A percentile compares a stretch with the other conserved stretches of the same genome.
Conservation (phyloP, 768 basidiomycete species). For the Phlebiopsis gigantea region DNA sequence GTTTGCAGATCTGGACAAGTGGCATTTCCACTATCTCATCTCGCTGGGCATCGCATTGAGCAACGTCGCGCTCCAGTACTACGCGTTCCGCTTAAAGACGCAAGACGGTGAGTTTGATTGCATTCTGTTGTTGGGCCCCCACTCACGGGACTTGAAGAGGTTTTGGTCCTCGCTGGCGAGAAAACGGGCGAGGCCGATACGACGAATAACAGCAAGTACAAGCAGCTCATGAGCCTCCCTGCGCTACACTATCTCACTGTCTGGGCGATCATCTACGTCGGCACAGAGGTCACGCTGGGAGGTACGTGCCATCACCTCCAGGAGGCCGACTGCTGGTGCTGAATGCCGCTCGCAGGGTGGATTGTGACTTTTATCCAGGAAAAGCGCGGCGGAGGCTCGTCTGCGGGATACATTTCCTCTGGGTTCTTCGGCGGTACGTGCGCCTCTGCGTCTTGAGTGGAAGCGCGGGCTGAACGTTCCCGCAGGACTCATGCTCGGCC, state of each 20-base stretch:
- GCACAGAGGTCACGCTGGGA: slow-evolving; percentile 39
- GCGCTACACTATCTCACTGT: slow-evolving; percentile 34
- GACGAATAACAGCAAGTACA: slow-evolving; percentile 25
- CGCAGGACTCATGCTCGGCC: slow-evolving; percentile 23
- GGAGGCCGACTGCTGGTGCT: background rate
- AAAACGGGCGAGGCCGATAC: slow-evolving; percentile 26
- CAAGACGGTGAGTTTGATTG: slow-evolving; percentile 27
- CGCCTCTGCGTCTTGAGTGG: background rate
- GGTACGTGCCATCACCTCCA: slow-evolving; percentile 19
- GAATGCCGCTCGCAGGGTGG: slow-evolving; percentile 29
- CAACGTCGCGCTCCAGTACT: slow-evolving; percentile 15
- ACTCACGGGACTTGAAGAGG: slow-evolving; percentile 17
- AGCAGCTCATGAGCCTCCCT: slow-evolving; percentile 30
- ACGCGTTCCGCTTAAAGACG: slow-evolving; percentile 25
- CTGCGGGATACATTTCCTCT: slow-evolving; percentile 38
- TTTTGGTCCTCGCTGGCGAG: slow-evolving; percentile 25
- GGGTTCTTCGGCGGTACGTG: slow-evolving; percentile 34
- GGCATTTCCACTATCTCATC: slow-evolving; percentile 41
- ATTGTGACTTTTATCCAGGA: slow-evolving; percentile 40
- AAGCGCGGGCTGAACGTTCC: slow-evolving; percentile 22
- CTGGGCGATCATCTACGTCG: slow-evolving; percentile 39
- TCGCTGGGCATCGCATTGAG: slow-evolving; percentile 23
- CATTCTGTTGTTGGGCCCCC: background rate
- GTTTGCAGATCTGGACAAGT: slow-evolving; percentile 33
- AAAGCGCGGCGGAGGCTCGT: slow-evolving; percentile 31